Base-by-base conservation (phyloP, 2,329 filamentous ascomycete genomes). In the Sarocladium brachiariae region DNA sequence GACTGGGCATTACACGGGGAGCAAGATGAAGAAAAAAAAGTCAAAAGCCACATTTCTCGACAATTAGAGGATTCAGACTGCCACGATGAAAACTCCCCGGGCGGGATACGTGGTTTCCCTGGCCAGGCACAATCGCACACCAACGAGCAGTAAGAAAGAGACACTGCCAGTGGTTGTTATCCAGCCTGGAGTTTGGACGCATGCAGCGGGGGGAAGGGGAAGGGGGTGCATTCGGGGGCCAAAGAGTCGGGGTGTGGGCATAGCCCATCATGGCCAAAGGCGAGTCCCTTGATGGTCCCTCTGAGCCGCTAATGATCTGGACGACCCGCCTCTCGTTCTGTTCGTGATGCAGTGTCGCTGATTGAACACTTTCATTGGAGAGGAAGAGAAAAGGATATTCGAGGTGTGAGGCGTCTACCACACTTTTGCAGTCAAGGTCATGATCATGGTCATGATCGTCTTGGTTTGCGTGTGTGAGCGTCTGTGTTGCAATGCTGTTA, bases 221-320 rank as follows among this genome's bases (percentile, higher is more conserved):
- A 37, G 18, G 25, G n/a, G 43, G 43, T n/a, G 43, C 33, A 23
- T 21, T 9, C 43, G 31, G 24, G 14, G 13, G 27, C 16, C 4
- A 25, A 31, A 31, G 11, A 10, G n/a, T 4, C 4, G 9, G 16
- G 43, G 43, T 7, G 43, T 47, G 43, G 25, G 10, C 43, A 25
- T 18, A 47, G 4, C 27, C 18, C 7, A 10, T 19, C 25, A 23
- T 47, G 43, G 43, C 16, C 25, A 45, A 33, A 24, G 24, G 43
- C 43, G 43, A 47, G 43, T 47, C 43, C 43, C 43, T 47, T 47
- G 43, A 47, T 47, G 43, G 43, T 47, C 43, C 43, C 43, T 33
- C 43, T 7, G 6, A 47, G 43, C 43, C 43, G 43, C 43, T 47
- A 47, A 47, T 16, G 43, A n/a, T 16, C 10, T 25, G 25, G 39